Evolutionary conservation across 1,284 basidiomycete species (phyloP).

Genomic region (Heterobasidion irregulare): DNA sequence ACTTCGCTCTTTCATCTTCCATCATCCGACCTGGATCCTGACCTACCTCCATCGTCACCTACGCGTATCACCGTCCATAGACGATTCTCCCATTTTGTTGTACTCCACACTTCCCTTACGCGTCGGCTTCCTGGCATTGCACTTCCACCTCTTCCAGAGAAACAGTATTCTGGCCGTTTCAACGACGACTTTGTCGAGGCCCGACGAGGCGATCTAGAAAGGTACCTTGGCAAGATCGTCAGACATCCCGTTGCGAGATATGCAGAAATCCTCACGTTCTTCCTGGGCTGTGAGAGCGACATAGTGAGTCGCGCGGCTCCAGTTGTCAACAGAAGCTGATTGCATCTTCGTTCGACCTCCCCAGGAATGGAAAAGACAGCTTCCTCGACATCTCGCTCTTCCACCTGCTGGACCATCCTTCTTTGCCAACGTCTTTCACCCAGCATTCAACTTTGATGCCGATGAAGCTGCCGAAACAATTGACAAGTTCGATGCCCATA

Average conservation of each 20-base stretch:
- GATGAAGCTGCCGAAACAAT: conserved; percentile 54
- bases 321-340: background rate
- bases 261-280: conserved; percentile 75
- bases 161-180: conserved; percentile 76
- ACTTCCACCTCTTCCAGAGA: conserved; percentile 75
- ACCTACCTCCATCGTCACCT: conserved; percentile 22
- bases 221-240: conserved; percentile 64
- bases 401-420: conserved; percentile 62
- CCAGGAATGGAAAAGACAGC: conserved; percentile 65
- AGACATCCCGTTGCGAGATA: conserved; percentile 76
- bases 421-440: conserved; percentile 76
- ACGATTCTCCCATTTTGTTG: conserved; percentile 79
- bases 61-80: conserved; percentile 65
- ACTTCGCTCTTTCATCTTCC: conserved; percentile 60
- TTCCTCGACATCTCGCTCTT: conserved; percentile 51
- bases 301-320: conserved; percentile 32
- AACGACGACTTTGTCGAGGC: conserved; percentile 78
- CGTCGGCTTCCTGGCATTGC: conserved; percentile 67
- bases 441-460: conserved; percentile 73
- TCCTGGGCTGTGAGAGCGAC: conserved; percentile 69
- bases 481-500: conserved; percentile 57
- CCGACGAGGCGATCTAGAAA: conserved; percentile 69
- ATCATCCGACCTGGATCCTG: conserved; percentile 17
- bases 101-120: conserved; percentile 62
- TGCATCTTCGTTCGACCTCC: background rate